Percentiles rank a stretch among this genome's conserved stretches.
phyloP scores from a whole-genome alignment of 208 protist species.

The Trypanosoma avium region DNA sequence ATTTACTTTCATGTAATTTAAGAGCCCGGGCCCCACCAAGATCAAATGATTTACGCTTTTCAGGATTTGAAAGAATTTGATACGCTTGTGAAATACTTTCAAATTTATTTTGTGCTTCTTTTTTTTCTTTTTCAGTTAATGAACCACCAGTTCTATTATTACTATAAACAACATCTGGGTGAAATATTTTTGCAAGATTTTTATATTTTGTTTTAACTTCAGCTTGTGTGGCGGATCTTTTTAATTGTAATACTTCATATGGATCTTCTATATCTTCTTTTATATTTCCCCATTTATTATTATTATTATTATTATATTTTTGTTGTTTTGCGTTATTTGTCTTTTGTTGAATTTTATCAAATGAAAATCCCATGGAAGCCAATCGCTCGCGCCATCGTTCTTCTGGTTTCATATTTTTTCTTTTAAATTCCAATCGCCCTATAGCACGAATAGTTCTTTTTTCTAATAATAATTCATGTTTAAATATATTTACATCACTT shows the following conservation, averaged over 20 bases:
- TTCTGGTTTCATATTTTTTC: slow-evolving; percentile 63
- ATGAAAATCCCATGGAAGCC: slow-evolving; percentile 71
- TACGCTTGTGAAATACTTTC: slow-evolving; percentile 73
- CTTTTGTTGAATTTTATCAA: slow-evolving; percentile 52
- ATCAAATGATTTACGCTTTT: slow-evolving; percentile 81
- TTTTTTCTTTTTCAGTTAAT: slow-evolving; percentile 38
- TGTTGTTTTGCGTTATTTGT: slow-evolving; percentile 18
- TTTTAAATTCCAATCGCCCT: slow-evolving; percentile 72
- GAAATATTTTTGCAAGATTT: slow-evolving; percentile 85
- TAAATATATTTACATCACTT: slow-evolving; percentile 38
- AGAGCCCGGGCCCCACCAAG: slow-evolving; percentile 62
- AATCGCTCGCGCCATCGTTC: slow-evolving; percentile 60
- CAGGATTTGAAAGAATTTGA: slow-evolving; percentile 84
- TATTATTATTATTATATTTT: slow-evolving; percentile 11
- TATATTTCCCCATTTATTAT: neutral
- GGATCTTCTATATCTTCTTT: slow-evolving; percentile 40
- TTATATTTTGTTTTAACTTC: slow-evolving; percentile 87
- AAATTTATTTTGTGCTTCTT: slow-evolving; percentile 57
- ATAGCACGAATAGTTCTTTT: slow-evolving; percentile 70
- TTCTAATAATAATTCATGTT: slow-evolving; percentile 56
- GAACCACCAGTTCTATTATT: slow-evolving; percentile 23
- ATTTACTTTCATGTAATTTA: slow-evolving; percentile 62
- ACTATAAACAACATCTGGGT: slow-evolving; percentile 73
- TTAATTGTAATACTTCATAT: slow-evolving; percentile 74
- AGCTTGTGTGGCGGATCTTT: slow-evolving; percentile 52